A percentile compares a stretch with the other conserved stretches of the same genome.
phyloP scores from a whole-genome alignment of 352 stramenopile genomes.

The Globisporangium uncinulatum region DNA sequence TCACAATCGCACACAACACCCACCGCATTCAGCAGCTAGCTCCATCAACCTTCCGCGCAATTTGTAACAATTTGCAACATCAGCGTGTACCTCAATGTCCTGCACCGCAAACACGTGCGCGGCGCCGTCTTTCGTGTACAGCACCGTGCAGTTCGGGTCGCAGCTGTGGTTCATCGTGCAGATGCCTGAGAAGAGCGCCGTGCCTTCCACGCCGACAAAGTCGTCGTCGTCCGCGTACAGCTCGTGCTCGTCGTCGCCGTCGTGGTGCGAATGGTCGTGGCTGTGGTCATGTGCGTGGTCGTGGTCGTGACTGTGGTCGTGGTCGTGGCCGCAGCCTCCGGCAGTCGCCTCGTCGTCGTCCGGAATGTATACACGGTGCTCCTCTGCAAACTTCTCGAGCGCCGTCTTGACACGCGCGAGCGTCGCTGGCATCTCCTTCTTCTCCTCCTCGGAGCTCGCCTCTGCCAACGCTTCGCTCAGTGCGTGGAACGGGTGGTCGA shows the following conservation, averaged over 20 bases:
- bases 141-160: slow-evolving; percentile 88
- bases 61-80: slow-evolving; percentile 15
- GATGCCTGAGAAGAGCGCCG: slow-evolving; percentile 88
- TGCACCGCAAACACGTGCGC: slow-evolving; percentile 74
- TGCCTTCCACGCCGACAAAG: slow-evolving; percentile 93
- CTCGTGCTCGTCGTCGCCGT: slow-evolving; percentile 41
- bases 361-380: slow-evolving; percentile 38
- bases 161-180: slow-evolving; percentile 98
- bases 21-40: too few relatives aligned
- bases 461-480: slow-evolving; percentile 56
- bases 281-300: slow-evolving; percentile 21
- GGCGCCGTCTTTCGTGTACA: slow-evolving; percentile 83
- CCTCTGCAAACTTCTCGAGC: slow-evolving; percentile 60
- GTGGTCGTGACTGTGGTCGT: slow-evolving; percentile 27
- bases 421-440: slow-evolving; percentile 56
- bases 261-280: slow-evolving; percentile 23
- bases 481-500: slow-evolving; percentile 78
- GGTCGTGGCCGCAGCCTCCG: slow-evolving; percentile 17
- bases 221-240: slow-evolving; percentile 58
- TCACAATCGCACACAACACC: too few relatives aligned
- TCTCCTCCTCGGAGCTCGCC: slow-evolving; percentile 39
- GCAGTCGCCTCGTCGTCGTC: slow-evolving; percentile 20
- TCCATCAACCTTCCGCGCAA: too few relatives aligned
- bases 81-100: slow-evolving; percentile 30
- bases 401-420: slow-evolving; percentile 59